A percentile compares a stretch with the other conserved stretches of the same genome.
These are phyloP conservation scores for Lactarius indigo DNA, from an alignment of 768 basidiomycete genomes.

Conservation along the genomic window DNA sequence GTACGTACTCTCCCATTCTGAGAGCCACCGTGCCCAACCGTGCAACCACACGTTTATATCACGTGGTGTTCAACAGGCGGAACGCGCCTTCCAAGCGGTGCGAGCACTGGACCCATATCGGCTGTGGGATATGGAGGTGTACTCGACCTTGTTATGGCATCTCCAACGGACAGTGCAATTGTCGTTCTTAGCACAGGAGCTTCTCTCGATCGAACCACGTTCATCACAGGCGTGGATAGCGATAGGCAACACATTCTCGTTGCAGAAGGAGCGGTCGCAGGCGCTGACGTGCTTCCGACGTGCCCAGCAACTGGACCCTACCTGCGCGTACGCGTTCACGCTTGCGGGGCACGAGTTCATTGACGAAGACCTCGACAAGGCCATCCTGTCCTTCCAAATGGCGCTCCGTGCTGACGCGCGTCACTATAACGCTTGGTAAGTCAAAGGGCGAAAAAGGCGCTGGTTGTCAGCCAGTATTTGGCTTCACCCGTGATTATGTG, in stretches of 20 bases:
- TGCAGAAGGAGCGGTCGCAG: conserved; percentile 91
- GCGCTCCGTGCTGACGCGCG: conserved; percentile 88
- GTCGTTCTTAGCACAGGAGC: conserved; percentile 89
- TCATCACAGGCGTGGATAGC: conserved; percentile 94
- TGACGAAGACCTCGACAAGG: conserved; percentile 92
- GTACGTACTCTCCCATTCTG: conserved; percentile 45
- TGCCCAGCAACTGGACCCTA: conserved; percentile 83
- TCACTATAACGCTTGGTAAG: conserved; percentile 98
- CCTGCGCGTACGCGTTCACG: conserved; percentile 94
- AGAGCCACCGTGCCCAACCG: conserved; percentile 3
- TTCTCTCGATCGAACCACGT: conserved; percentile 79
- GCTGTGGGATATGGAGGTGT: conserved; percentile 90
- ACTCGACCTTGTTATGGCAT: conserved; percentile 96
- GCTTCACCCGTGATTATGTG: neutral
- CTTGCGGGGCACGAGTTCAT: conserved; percentile 96
- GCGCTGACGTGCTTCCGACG: conserved; percentile 93
- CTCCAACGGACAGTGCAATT: conserved; percentile 78
- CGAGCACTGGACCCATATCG: conserved; percentile 87
- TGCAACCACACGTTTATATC: conserved; percentile 19
- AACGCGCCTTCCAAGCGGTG: conserved; percentile 81
- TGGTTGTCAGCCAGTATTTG: neutral
- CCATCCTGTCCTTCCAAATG: conserved; percentile 86
- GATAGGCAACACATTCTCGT: conserved; percentile 91
- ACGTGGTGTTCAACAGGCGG: conserved; percentile 53
- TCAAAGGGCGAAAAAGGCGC: conserved; percentile 22